phyloP scores from a whole-genome alignment of 208 protist genomes.

The Acanthamoeba sp. region DNA sequence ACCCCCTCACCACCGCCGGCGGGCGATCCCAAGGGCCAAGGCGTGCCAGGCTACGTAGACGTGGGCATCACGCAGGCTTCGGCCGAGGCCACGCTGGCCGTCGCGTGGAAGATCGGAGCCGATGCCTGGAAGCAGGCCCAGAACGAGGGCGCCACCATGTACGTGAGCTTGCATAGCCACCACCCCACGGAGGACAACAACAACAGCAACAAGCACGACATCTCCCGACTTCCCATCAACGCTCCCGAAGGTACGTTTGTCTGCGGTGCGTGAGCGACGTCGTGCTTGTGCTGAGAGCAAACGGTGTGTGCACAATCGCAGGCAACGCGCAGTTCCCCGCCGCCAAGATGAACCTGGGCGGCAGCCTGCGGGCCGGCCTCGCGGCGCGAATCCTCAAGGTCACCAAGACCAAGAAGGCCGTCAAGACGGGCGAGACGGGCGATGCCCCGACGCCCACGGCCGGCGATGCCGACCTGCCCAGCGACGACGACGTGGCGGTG shows the following conservation, averaged over 20 bases:
- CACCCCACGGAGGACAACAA: background rate
- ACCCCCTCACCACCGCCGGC: background rate
- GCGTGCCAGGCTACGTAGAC: conserved; percentile 13
- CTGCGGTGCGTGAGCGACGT: background rate
- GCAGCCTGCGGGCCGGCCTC: background rate
- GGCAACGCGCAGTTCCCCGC: background rate
- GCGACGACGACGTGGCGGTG: background rate
- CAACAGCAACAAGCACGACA: background rate
- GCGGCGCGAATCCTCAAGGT: background rate
- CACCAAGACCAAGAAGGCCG: background rate
- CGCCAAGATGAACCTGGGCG: background rate
- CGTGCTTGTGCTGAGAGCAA: background rate
- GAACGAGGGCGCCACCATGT: background rate
- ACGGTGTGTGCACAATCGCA: background rate
- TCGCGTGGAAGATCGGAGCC: background rate
- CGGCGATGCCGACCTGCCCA: background rate
- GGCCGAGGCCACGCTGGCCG: background rate
- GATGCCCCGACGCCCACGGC: background rate
- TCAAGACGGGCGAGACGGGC: background rate
- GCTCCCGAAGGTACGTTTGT: background rate
- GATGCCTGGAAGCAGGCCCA: conserved; percentile 1
- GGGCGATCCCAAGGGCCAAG: background rate
- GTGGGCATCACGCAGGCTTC: background rate
- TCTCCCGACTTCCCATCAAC: background rate
- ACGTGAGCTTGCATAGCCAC: background rate